phyloP scores from a whole-genome alignment of 179 eudicot genomes.

The Silene vulgaris region DNA sequence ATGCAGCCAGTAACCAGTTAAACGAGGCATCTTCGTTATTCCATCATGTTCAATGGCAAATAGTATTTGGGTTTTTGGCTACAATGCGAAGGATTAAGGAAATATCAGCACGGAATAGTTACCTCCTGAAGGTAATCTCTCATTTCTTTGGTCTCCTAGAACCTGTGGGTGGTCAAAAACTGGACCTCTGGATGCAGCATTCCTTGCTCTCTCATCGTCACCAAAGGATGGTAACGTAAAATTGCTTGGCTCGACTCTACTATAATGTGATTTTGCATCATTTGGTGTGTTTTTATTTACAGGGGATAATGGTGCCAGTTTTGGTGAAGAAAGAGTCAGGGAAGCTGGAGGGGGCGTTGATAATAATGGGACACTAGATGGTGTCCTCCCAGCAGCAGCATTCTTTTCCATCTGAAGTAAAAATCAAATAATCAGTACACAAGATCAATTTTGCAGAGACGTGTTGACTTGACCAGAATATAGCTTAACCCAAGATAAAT shows the following conservation, averaged over 20 bases:
- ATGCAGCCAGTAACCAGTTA: too few species aligned
- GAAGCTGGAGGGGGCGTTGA: slow-evolving; percentile 91
- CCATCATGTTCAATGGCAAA: too few species aligned
- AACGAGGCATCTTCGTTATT: too few species aligned
- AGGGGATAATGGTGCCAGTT: slow-evolving; percentile 67
- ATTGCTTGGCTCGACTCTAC: slow-evolving; percentile 57
- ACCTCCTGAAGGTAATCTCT: slow-evolving; percentile 39
- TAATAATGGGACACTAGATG: slow-evolving; percentile 77
- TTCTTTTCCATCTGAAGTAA: slow-evolving; percentile 84
- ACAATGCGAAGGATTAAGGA: too few species aligned
- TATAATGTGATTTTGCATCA: slow-evolving; percentile 49
- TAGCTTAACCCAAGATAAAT: too few species aligned
- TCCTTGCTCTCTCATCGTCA: slow-evolving; percentile 59
- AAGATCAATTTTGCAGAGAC: too few species aligned
- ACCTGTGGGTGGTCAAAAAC: slow-evolving; percentile 35
- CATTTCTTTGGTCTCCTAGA: slow-evolving; percentile 48
- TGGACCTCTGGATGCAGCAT: slow-evolving; percentile 38
- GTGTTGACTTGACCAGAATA: too few species aligned
- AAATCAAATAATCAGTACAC: background rate
- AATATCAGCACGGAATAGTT: background rate
- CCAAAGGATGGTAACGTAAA: slow-evolving; percentile 68
- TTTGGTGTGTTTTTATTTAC: slow-evolving; percentile 56
- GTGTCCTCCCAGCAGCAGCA: slow-evolving; percentile 97
- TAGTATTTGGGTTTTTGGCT: too few species aligned
- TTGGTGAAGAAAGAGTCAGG: slow-evolving; percentile 67